Conservation (phyloP, 192 early-diverging fungal genomes). For the Tieghemiomyces parasiticus region DNA sequence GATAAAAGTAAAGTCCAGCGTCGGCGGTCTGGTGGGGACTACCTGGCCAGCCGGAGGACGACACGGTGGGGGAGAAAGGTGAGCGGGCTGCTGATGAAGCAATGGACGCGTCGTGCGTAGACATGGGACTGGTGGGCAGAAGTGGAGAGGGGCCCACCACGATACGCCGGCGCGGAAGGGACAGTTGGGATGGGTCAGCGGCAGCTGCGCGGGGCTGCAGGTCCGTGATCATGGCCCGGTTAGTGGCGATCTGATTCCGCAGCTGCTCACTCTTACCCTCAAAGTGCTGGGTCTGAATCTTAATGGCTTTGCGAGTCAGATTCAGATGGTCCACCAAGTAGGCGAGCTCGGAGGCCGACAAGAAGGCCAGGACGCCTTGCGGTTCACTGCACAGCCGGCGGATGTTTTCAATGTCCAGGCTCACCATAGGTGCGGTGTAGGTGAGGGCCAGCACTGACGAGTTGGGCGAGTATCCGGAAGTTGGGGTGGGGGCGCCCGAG, state of each 20-base stretch:
- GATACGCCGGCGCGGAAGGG: background rate
- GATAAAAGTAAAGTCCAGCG: background rate
- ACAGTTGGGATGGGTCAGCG: background rate
- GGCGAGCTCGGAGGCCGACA: background rate
- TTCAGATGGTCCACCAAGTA: constrained; percentile 3
- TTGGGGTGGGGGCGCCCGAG: no score
- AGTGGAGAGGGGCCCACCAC: background rate
- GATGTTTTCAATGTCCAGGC: background rate
- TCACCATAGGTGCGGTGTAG: background rate
- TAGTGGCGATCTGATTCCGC: constrained; percentile 3
- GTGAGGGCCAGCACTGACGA: no score
- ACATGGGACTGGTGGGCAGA: background rate
- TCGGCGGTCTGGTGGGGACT: background rate
- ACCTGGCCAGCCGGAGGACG: background rate
- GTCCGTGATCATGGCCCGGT: background rate
- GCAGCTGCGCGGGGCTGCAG: background rate
- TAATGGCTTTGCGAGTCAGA: background rate
- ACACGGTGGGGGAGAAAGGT: background rate
- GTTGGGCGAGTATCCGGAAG: no score
- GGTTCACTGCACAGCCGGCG: constrained; percentile 7
- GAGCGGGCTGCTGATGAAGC: background rate
- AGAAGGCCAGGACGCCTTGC: constrained; percentile 3
- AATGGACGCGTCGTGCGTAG: no score
- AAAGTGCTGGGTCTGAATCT: constrained; percentile 5
- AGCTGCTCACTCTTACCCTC: constrained; percentile 3